Evolutionary conservation across 129 eudicot species (phyloP), one percentile per base, ranked within the genome.

Genomic region (Centrapalus pauciflorus): DNA sequence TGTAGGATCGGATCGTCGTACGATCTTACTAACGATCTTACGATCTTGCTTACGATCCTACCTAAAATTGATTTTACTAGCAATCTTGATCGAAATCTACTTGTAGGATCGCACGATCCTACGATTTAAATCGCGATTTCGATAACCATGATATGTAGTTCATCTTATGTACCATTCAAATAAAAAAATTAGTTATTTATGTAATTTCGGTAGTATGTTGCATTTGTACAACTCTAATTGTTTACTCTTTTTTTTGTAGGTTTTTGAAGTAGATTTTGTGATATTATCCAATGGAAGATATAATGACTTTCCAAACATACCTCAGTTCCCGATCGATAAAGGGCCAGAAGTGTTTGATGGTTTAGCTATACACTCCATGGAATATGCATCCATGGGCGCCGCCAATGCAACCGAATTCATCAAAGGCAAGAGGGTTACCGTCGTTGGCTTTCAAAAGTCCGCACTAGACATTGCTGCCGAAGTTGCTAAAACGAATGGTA

Each of bases 361-460:
- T 9, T 11, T 64, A 43, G 85, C 80, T 17, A 61, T 85, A 19
- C 87, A 85, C 61, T 85, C 87, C 11, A 76, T 75, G 82, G 84
- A 85, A 23, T 85, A 75, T 68, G 70, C 79, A 16, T 74, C 59
- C 12, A 78, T 85, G 87, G 74, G 59, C 51, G 43, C 58, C 2
- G 6, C 3, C 1, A 6, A 27, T 5, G 90, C 87, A 12, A 19
- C 35, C 21, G 74, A 76, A 4, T 76, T 75, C 48, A 45, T 80
- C 24, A 70, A 54, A 70, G 82, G 60, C 35, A 85, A 79, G 40
- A 38, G 74, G 67, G 84, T 81, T 6, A 48, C 76, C 2, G 77
- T 85, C 32, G 78, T 85, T 58, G 91, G 91, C 3, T 78, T 68
- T 59, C 84, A 81, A 33, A 85, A 85, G 70, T 85, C 91, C 4